These are phyloP conservation scores for Botrytis fabae DNA, from an alignment of 2,329 filamentous ascomycete genomes.

Conservation along the genomic window DNA sequence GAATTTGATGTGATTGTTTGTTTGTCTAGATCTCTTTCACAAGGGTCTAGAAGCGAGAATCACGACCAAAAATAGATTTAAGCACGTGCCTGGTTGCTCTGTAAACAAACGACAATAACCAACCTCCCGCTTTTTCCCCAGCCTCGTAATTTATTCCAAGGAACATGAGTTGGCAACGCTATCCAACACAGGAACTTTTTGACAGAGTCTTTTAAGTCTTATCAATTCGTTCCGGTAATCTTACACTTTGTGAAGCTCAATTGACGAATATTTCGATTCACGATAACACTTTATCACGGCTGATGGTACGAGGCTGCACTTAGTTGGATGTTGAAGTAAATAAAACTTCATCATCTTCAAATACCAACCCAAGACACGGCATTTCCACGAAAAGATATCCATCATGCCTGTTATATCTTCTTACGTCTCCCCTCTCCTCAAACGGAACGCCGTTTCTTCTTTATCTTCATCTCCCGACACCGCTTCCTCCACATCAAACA, in stretches of 20 bases:
- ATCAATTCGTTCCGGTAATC: background rate
- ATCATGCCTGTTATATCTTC: conserved; percentile 38
- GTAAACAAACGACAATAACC: conserved; percentile 20
- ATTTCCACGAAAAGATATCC: background rate
- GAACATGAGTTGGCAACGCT: conserved; percentile 14
- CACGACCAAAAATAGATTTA: background rate
- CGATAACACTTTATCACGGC: background rate
- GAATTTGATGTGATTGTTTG: background rate
- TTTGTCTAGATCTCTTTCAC: background rate
- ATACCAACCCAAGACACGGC: background rate
- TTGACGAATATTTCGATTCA: background rate
- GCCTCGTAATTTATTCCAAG: conserved; percentile 21
- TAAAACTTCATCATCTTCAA: conserved; percentile 12
- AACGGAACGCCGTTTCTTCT: conserved; percentile 25
- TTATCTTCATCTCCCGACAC: conserved; percentile 15
- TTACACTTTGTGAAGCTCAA: background rate
- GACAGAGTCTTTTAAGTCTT: background rate
- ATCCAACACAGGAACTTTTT: conserved; percentile 3
- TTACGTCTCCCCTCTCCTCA: conserved; percentile 32
- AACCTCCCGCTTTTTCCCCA: conserved; percentile 24
- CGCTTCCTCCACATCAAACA: background rate
- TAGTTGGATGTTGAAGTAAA: conserved; percentile 20
- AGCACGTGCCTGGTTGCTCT: conserved; percentile 18
- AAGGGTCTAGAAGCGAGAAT: background rate
- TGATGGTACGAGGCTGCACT: conserved; percentile 16